Percentiles rank a stretch among this genome's conserved stretches.
phyloP scores from a whole-genome alignment of 1,284 basidiomycete species.

The Fomitopsis betulina region DNA sequence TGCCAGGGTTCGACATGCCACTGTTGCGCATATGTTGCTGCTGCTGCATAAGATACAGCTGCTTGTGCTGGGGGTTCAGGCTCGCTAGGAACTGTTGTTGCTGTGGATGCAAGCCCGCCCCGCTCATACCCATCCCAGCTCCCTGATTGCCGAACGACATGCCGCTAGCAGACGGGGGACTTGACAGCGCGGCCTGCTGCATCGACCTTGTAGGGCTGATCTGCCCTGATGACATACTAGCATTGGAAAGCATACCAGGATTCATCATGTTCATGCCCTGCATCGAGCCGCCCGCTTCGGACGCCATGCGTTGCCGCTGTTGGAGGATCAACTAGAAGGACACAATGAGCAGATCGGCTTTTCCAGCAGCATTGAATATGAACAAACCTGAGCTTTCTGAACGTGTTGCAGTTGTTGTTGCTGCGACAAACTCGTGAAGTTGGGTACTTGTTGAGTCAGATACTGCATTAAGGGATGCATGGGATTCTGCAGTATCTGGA shows the following conservation, averaged over 20 bases:
- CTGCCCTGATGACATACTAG: constrained; percentile 6
- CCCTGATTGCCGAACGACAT: constrained; percentile 14
- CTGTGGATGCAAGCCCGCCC: constrained; percentile 21
- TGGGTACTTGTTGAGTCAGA: constrained; percentile 45
- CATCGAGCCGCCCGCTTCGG: constrained; percentile 13
- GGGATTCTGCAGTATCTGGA: constrained; percentile 49
- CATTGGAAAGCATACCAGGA: constrained; percentile 9
- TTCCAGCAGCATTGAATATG: not conserved
- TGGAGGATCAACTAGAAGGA: constrained; percentile 13
- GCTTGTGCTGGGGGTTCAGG: constrained; percentile 30
- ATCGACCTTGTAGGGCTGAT: constrained; percentile 23
- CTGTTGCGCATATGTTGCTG: constrained; percentile 26
- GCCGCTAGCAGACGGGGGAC: constrained; percentile 6
- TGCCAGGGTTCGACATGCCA: constrained; percentile 18
- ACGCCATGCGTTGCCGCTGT: constrained; percentile 16
- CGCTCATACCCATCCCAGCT: constrained; percentile 19
- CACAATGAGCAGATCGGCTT: not conserved
- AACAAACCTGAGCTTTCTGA: constrained; percentile 45
- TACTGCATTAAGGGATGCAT: constrained; percentile 54
- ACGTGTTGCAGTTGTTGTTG: constrained; percentile 57
- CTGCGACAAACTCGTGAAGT: constrained; percentile 47
- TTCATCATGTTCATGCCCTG: constrained; percentile 19
- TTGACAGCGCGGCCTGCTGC: constrained; percentile 21
- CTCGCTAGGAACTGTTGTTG: constrained; percentile 24
- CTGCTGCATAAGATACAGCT: constrained; percentile 32